phyloP scores from a whole-genome alignment of 2,329 filamentous ascomycete genomes.

The Fusarium chuoi region DNA sequence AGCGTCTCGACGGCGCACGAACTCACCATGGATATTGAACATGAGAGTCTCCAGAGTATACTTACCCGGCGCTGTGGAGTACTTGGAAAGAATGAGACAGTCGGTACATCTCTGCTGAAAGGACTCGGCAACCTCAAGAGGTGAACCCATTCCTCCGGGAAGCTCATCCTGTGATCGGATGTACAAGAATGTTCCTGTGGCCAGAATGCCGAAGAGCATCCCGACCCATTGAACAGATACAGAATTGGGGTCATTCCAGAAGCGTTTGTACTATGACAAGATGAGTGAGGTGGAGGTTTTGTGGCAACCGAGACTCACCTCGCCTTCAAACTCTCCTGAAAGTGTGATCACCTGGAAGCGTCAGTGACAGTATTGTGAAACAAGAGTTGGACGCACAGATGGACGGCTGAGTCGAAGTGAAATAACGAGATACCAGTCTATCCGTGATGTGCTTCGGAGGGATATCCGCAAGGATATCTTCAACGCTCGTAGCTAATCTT shows the following conservation, averaged over 20 bases:
- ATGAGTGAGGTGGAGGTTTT: accelerated
- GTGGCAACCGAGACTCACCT: neutral
- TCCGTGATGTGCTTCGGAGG: constrained; percentile 22
- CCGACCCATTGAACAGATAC: constrained; percentile 24
- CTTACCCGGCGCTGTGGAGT: constrained; percentile 13
- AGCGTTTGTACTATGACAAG: constrained; percentile 9
- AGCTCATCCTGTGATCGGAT: constrained; percentile 26
- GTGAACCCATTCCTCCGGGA: constrained; percentile 7
- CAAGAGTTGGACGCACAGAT: neutral
- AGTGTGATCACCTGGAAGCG: constrained; percentile 23
- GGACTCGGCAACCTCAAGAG: constrained; percentile 3
- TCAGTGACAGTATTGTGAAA: neutral
- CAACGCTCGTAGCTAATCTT: neutral
- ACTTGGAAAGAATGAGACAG: constrained; percentile 30
- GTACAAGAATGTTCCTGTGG: constrained; percentile 23
- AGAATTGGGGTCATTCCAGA: constrained; percentile 17
- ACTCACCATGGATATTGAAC: constrained; percentile 28
- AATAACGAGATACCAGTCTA: constrained; percentile 32
- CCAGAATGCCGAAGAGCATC: constrained; percentile 28
- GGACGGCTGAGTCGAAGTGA: constrained; percentile 24
- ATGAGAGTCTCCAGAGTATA: constrained; percentile 28
- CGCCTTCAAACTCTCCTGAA: constrained; percentile 26
- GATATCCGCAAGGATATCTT: constrained; percentile 25
- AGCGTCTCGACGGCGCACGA: constrained; percentile 24
- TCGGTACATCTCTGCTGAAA: constrained; percentile 31